phyloP scores from a whole-genome alignment of 805 yeast species.

The Zygosaccharomyces siamensis region DNA sequence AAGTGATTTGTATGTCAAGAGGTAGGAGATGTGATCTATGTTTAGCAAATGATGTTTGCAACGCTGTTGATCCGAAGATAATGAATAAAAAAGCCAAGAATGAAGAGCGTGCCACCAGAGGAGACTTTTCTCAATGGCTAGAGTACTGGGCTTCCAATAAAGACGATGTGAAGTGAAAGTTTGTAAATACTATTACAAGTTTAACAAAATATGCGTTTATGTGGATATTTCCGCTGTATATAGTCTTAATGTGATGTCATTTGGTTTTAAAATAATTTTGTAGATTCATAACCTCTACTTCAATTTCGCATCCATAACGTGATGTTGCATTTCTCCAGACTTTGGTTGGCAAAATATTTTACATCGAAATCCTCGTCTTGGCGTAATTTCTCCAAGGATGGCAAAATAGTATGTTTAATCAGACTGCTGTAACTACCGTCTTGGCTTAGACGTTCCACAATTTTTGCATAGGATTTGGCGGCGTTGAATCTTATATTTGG shows the following conservation, averaged over 20 bases:
- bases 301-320: slow-evolving; percentile 8
- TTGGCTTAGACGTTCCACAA: slow-evolving; percentile 49
- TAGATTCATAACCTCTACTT: not conserved
- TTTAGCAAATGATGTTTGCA: slow-evolving; percentile 53
- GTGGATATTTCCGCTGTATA: not conserved
- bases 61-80: slow-evolving; percentile 48
- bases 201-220: not conserved
- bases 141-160: slow-evolving; percentile 23
- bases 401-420: slow-evolving; percentile 50
- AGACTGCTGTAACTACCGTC: slow-evolving; percentile 32
- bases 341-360: slow-evolving; percentile 72
- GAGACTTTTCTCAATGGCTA: slow-evolving; percentile 39
- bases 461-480: slow-evolving; percentile 71
- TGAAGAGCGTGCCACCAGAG: slow-evolving; percentile 28
- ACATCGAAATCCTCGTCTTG: slow-evolving; percentile 85
- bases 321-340: slow-evolving; percentile 40
- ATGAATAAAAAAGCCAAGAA: slow-evolving; percentile 28
- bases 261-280: not conserved
- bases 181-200: slow-evolving; percentile 1
- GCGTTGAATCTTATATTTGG: slow-evolving; percentile 95
- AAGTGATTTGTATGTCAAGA: slow-evolving; percentile 72
- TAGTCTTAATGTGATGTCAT: not conserved
- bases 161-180: slow-evolving; percentile 1
- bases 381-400: slow-evolving; percentile 58
- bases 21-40: slow-evolving; percentile 71